Evolutionary conservation across 129 eudicot genomes (phyloP).

Genomic region (Mikania micrantha): DNA sequence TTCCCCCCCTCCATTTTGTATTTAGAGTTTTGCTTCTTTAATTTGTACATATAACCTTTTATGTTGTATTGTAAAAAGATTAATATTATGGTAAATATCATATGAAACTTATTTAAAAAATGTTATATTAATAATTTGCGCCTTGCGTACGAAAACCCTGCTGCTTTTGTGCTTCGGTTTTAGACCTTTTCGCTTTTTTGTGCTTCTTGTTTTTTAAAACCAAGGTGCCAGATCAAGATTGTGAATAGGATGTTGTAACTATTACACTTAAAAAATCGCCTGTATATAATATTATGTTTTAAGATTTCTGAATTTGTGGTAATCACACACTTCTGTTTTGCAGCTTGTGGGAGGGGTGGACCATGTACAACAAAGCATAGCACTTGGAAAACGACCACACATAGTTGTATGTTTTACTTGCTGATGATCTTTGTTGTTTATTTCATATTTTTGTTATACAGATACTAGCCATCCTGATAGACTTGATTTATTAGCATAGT

Average conservation of each 20-base stretch:
- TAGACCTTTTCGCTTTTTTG: too few relatives aligned
- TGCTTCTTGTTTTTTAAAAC: too few relatives aligned
- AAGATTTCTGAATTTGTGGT: background rate
- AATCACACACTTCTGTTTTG: constrained; percentile 14
- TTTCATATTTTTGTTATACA: background rate
- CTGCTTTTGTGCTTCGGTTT: too few relatives aligned
- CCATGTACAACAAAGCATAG: constrained; percentile 60
- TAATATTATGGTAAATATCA: too few relatives aligned
- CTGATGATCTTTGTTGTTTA: background rate
- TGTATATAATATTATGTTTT: background rate
- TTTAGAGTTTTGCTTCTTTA: too few relatives aligned
- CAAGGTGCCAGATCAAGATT: background rate
- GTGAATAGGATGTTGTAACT: background rate
- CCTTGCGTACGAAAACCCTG: too few relatives aligned
- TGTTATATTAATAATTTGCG: too few relatives aligned
- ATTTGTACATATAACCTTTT: too few relatives aligned
- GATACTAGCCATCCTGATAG: background rate
- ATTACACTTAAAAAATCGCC: background rate
- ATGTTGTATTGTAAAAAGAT: too few relatives aligned
- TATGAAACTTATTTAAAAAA: too few relatives aligned
- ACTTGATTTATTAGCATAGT: background rate
- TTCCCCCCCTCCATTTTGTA: too few relatives aligned
- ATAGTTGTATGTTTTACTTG: constrained; percentile 57
- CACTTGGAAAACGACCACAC: constrained; percentile 81
- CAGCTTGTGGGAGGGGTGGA: constrained; percentile 99